phyloP scores from a whole-genome alignment of 106 monocot species.

The Platanthera zijinensis region DNA sequence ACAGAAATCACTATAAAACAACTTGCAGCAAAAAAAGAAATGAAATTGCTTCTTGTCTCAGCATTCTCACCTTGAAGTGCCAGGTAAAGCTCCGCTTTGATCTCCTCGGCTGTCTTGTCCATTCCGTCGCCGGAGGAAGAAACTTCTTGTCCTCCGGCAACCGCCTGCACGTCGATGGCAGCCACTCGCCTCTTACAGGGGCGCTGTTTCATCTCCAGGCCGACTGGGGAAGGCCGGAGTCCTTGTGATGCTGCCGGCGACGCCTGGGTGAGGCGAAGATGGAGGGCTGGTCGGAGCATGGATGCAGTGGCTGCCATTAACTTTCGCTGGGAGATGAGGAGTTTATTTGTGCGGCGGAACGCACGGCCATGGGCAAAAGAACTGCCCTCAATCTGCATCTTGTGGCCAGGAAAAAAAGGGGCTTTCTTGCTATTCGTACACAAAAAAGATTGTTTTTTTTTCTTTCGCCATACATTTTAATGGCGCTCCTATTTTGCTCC shows the following conservation, averaged over 20 bases:
- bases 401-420: too few species aligned
- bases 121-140: not conserved
- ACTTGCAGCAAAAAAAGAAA: not conserved
- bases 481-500: too few species aligned
- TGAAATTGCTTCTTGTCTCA: not conserved
- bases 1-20: not conserved
- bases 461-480: too few species aligned
- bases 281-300: not conserved
- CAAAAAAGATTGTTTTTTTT: too few species aligned
- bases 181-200: not conserved
- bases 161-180: too few species aligned
- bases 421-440: too few species aligned
- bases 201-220: not conserved
- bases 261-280: not conserved
- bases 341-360: not conserved
- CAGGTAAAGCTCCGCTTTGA: constrained; percentile 28
- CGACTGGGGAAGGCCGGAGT: not conserved
- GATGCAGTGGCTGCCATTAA: not conserved
- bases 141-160: not conserved
- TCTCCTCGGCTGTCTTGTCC: constrained; percentile 13
- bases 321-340: not conserved
- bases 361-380: too few species aligned
- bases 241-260: not conserved
- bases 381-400: too few species aligned
- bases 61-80: constrained; percentile 26